A percentile compares a stretch with the other conserved stretches of the same genome.
Evolutionary conservation across 768 basidiomycete genomes (phyloP).

Genomic region (Dioszegia aurantiaca): DNA sequence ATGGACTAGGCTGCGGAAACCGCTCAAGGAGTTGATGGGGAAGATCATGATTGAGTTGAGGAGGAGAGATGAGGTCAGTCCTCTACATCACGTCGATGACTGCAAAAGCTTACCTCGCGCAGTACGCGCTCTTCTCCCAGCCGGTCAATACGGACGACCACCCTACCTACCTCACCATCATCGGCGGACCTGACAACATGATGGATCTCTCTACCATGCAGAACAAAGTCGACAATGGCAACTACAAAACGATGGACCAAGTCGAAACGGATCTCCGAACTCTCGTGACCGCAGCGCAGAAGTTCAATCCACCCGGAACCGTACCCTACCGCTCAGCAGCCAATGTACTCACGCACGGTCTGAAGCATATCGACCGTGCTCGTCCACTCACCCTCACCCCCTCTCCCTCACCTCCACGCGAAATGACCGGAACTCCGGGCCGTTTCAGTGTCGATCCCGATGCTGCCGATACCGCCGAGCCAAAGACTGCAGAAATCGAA

Average conservation of each 20-base stretch:
- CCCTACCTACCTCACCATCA: slow-evolving; percentile 48
- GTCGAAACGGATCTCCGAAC: slow-evolving; percentile 44
- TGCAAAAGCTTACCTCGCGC: too few species aligned
- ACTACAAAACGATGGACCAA: slow-evolving; percentile 43
- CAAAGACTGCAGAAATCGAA: slow-evolving; percentile 1
- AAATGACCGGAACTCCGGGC: neutral
- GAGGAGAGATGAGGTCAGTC: slow-evolving; percentile 42
- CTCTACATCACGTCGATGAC: neutral
- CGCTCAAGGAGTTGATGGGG: slow-evolving; percentile 41
- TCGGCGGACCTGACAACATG: slow-evolving; percentile 51
- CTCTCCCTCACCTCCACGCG: slow-evolving; percentile 42
- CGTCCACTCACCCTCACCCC: slow-evolving; percentile 43
- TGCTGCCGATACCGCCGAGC: slow-evolving; percentile 4
- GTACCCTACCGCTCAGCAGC: slow-evolving; percentile 40
- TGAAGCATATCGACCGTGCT: slow-evolving; percentile 40
- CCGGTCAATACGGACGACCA: slow-evolving; percentile 40
- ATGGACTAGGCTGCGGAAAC: slow-evolving; percentile 55
- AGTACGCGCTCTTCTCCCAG: slow-evolving; percentile 48
- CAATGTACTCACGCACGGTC: slow-evolving; percentile 34
- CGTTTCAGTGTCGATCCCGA: slow-evolving; percentile 4
- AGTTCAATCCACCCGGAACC: slow-evolving; percentile 45
- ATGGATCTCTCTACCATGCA: slow-evolving; percentile 53
- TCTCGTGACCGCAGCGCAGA: slow-evolving; percentile 44
- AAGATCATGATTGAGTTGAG: slow-evolving; percentile 44
- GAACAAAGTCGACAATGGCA: slow-evolving; percentile 38